Evolutionary conservation across 1,139 yeast species (phyloP), one percentile per base, ranked within the genome.

Genomic region (Arxiozyma slooffiae): DNA sequence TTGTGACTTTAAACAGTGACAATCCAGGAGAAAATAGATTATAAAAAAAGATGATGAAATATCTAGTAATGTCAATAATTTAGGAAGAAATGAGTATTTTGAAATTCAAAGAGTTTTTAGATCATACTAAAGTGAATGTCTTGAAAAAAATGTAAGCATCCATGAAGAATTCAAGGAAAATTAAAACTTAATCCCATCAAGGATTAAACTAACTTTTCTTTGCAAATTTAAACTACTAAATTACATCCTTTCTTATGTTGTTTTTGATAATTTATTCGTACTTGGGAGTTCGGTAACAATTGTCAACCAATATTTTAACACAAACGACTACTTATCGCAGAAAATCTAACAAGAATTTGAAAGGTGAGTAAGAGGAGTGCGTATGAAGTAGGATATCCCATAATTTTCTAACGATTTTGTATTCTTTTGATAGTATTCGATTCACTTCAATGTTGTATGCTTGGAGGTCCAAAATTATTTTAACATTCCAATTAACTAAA

Each of bases 221-320:
- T 67, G 77, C 1, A 68, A 81, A 0, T 70, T 82, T 52, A 69
- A 78, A 1, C 56, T 81, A 22, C 60, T 80, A 41, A 81, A 82
- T 59, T 83, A 80, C 60, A 67, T 79, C 2, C 71, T 81, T 18
- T 67, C 81, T 3, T 67, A 81, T 51, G 77, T 78, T 46, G 86
- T 86, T 1, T 80, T 76, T 53, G 73, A 73, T 43, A 80, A 78
- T 60, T 74, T 82, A 1, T 66, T 78, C 48, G 82, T 82, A 0
- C 68, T 82, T 41, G 73, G 81, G 1, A 67, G 77, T 54, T 69
- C 84, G 1, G 71, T 75, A 14, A 71, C 82, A 1, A 71, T 81
- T 11, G 78, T 82, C 60, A 79, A 79, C 62, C 88, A 81, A 58
- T n/a, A n/a, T n/a, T 76, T 78, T 63, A 75, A 75, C 67, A 72